Conservation (phyloP, 495 filamentous ascomycete genomes). For the Penicillium flavigenum region DNA sequence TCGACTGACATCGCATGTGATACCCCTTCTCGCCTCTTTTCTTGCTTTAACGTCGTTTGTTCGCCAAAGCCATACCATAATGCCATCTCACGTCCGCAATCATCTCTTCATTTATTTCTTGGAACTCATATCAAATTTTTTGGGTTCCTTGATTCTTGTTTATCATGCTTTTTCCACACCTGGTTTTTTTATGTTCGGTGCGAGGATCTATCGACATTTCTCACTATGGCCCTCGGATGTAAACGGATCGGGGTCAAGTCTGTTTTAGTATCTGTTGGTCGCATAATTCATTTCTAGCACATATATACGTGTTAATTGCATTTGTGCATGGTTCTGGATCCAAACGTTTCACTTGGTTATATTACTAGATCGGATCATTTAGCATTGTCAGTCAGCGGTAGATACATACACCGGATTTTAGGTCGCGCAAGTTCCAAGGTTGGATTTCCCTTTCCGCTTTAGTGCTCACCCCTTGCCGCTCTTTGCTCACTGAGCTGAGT, state of each 20-base stretch:
- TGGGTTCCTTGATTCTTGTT: neutral
- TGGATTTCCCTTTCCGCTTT: too few species aligned
- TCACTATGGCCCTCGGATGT: slow-evolving; percentile 6
- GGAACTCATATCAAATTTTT: neutral
- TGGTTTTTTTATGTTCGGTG: slow-evolving; percentile 1
- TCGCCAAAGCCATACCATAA: slow-evolving; percentile 6
- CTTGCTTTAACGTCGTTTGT: slow-evolving; percentile 7
- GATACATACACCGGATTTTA: too few species aligned
- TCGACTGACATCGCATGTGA: slow-evolving; percentile 34
- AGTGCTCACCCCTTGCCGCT: too few species aligned
- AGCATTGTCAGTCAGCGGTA: too few species aligned
- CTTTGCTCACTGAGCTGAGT: too few species aligned
- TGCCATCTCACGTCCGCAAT: slow-evolving; percentile 3
- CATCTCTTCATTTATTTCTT: neutral
- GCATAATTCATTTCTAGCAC: neutral
- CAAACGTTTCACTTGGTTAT: neutral
- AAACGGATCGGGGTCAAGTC: slow-evolving; percentile 6
- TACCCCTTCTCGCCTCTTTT: slow-evolving; percentile 24
- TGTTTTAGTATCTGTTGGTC: neutral
- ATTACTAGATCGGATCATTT: neutral
- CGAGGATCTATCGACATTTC: neutral
- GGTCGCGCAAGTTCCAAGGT: too few species aligned
- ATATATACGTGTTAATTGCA: slow-evolving; percentile 1
- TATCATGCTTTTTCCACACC: neutral
- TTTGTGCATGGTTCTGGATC: neutral